Base-by-base conservation (phyloP, 352 stramenopile species). In the Globisporangium viniferum region DNA sequence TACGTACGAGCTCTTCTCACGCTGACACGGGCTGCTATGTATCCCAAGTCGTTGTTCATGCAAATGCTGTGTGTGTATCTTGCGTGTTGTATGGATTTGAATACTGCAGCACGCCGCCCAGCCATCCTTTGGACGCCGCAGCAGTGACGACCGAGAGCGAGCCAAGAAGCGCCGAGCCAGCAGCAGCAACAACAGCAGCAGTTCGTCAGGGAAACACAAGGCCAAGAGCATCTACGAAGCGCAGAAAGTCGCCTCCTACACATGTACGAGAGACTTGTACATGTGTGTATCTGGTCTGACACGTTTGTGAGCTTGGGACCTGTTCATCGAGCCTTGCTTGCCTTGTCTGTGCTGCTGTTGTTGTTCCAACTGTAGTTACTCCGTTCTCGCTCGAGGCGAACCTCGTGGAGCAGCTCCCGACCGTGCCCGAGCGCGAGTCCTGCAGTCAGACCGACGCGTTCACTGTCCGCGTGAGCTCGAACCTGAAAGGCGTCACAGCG, bases 391-490 rank as follows among this genome's bases (percentile, higher is more conserved):
- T 93, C 6, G 80, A 89, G 2, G 74, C 76, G 5, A 80, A 91
- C 61, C 68, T 94, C 5, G 75, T 92, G n/a, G 87, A 94, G 60
- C 77, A 91, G 55, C 61, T 72, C 0, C 69, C 72, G 20, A 64
- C 59, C 0, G 71, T 76, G 1, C 35, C 63, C 1, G 76, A 86
- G 24, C 75, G 75, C 10, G 79, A 91, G 29, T 70, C 72, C 1
- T 75, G 77, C 51, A 93, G 82, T 22, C 85, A 95, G 51, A 93
- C 84, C 1, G 87, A 95, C 68, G 82, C 74, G 62, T 92, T 95
- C 57, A 46, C 78, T 5, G 62, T 74, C 5, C 84, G 74, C 15
- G 57, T 66, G 14, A 77, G 59, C 24, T 59, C 69, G 2, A 81
- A 78, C 48, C 74, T 80, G 55, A 64, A 58, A 22, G 73, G 80